phyloP scores from a whole-genome alignment of 2,329 filamentous ascomycete genomes.

The Domatiomyces globalis region DNA sequence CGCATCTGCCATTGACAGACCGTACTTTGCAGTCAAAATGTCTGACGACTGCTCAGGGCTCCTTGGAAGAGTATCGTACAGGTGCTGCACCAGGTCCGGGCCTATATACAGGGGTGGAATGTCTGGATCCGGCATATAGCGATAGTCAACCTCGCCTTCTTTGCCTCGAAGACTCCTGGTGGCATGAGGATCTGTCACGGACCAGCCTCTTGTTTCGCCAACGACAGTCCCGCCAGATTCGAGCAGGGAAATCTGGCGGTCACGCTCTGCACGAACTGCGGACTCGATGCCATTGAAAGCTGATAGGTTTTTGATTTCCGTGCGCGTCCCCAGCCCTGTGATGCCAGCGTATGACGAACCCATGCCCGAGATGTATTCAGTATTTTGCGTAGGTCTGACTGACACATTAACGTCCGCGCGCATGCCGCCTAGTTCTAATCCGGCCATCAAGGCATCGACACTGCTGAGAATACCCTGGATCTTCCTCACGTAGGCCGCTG shows the following conservation, averaged over 20 bases:
- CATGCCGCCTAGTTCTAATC: slow-evolving; percentile 86
- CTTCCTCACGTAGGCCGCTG: slow-evolving; percentile 78
- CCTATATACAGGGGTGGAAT: slow-evolving; percentile 66
- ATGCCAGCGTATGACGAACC: slow-evolving; percentile 42
- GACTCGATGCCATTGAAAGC: slow-evolving; percentile 93
- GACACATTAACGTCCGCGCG: slow-evolving; percentile 94
- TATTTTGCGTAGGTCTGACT: slow-evolving; percentile 40
- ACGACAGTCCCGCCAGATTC: slow-evolving; percentile 59
- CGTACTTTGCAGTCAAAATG: slow-evolving; percentile 48
- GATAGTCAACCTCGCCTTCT: slow-evolving; percentile 92
- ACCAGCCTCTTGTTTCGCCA: slow-evolving; percentile 89
- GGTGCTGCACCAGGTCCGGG: slow-evolving; percentile 49
- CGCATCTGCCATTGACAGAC: slow-evolving; percentile 67
- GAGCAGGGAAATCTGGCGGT: slow-evolving; percentile 71
- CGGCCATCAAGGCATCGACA: slow-evolving; percentile 72
- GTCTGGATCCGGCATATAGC: slow-evolving; percentile 97
- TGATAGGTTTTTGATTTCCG: slow-evolving; percentile 94
- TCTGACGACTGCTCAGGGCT: slow-evolving; percentile 58
- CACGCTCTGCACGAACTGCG: slow-evolving; percentile 78
- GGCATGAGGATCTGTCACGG: slow-evolving; percentile 58
- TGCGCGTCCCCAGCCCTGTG: slow-evolving; percentile 62
- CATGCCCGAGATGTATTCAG: slow-evolving; percentile 33
- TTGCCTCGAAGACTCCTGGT: slow-evolving; percentile 76
- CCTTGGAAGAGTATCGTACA: slow-evolving; percentile 50
- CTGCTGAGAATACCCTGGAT: slow-evolving; percentile 66